Base-by-base conservation (phyloP, 1,139 yeast genomes). In the Nakaseomyces delphensis region DNA sequence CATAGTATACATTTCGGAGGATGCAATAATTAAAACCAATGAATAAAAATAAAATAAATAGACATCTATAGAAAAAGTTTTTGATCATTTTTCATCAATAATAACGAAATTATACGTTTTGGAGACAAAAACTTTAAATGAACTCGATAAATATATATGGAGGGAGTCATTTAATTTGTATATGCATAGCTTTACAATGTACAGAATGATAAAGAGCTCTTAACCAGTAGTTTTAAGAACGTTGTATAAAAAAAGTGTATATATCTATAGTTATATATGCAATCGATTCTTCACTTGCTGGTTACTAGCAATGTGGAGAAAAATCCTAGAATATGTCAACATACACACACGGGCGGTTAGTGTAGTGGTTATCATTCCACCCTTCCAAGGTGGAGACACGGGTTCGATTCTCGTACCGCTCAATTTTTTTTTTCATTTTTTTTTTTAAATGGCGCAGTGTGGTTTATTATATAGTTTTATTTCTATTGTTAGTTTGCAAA, bases 311-410 rank as follows among this genome's bases (percentile, higher is more conserved):
- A n/a, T n/a, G n/a, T 9, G 6, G 24, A 21, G n/a, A 25, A 25
- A 25, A 10, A 2, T 25, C n/a, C n/a, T 11, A 10, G 13, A 25
- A 7, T 1, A 5, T 1, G 14, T 3, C 31, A 31, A 5, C 16
- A 1, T n/a, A 31, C 35, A 31, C 31, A 31, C 11, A 28, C 14
- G 63, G 63, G 60, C 62, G 63, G 62, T 59, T 59, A 57, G 63
- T 59, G 63, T 59, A 59, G 63, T 59, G 62, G 62, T 57, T 59
- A 57, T 59, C 62, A 59, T 57, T 51, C 61, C 56, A 57, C 62
- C 63, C 63, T 59, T 59, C 63, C 63, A 59, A 59, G 63, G 63
- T 59, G 56, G 62, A 51, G 63, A 59, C 63, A 59, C 59, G 63
- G 61, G 63, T 59, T 59, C 63, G 63, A 59, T 59, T 59, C 63